Percentiles rank a stretch among this genome's conserved stretches.
Conservation (phyloP, 345 rosid genomes). For the Salix exigua region DNA sequence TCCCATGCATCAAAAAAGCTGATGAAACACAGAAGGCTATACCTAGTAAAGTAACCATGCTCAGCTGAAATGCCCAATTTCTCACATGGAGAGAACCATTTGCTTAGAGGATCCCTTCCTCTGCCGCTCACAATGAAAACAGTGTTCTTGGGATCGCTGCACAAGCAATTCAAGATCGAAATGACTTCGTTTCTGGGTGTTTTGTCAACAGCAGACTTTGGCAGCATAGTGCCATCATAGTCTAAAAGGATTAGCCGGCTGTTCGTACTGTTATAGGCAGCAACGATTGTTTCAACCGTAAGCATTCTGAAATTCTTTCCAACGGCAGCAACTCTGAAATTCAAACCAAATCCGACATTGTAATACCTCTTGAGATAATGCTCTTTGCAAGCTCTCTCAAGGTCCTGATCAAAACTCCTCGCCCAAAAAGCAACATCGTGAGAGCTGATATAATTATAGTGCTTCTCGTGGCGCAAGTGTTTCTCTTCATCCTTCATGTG, state of each 20-base stretch:
- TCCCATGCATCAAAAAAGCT: background rate
- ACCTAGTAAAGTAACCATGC: conserved; percentile 81
- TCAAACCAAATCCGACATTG: conserved; percentile 70
- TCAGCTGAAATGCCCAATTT: conserved; percentile 78
- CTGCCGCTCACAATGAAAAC: conserved; percentile 86
- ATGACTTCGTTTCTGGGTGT: conserved; percentile 54
- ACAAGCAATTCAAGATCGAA: conserved; percentile 50
- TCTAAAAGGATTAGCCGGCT: conserved; percentile 71
- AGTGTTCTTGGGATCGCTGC: conserved; percentile 62
- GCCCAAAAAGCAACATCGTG: conserved; percentile 84
- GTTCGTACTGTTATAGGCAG: conserved; percentile 48
- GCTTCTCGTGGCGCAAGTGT: conserved; percentile 69
- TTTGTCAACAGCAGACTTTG: conserved; percentile 46
- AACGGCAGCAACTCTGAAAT: conserved; percentile 65
- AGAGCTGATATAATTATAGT: conserved; percentile 74
- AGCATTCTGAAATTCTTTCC: conserved; percentile 68
- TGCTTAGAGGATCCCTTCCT: conserved; percentile 62
- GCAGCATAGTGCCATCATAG: conserved; percentile 81
- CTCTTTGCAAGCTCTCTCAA: conserved; percentile 69
- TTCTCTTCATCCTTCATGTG: conserved; percentile 49
- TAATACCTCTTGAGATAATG: conserved; percentile 66
- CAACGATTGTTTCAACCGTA: conserved; percentile 41
- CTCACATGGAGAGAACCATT: conserved; percentile 66
- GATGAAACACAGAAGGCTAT: conserved; percentile 5
- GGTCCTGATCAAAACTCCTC: conserved; percentile 65